Base-by-base conservation (phyloP, 257 asterid species). In the Lycium ferocissimum region DNA sequence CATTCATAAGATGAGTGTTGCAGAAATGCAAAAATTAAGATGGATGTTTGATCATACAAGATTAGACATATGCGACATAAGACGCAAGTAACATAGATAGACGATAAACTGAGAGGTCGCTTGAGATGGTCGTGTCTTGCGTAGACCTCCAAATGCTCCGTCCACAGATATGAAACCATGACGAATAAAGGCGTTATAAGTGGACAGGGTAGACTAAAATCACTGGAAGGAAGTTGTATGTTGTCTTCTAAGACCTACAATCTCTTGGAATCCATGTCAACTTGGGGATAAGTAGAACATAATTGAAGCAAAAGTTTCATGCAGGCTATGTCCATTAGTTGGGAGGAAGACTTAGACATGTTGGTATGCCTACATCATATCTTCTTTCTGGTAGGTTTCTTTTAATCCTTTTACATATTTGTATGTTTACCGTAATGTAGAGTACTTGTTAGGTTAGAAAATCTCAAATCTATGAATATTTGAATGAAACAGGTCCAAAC, bases 161-260 rank as follows among this genome's bases (percentile, higher is more conserved):
- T 75, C 81, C 1, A 8, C 40, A 49, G 61, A 49, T 20, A 61
- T 75, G 43, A 15, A 75, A 49, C 45, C 62, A 75, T 75, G 61
- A 49, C 1, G 20, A 75, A 20, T 57, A 14, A 75, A 49, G 43
- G 81, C 7, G 45, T 49, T 75, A 26, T 12, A 75, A 75, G 62
- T 26, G 58, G 81, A 7, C 62, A 22, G 5, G 81, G 43, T 49
- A 75, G 81, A 75, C 81, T 33, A 75, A 49, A 75, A 49, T 75
- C 22, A 35, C 62, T 75, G 62, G 62, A 49, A 49, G 61, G 45
- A 51, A 49, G 81, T 49, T 75, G 61, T 49, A 14, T 49, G 37
- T 22, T 75, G 61, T 75, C 43, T 75, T 49, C 49, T 47, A 49
- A 12, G 61, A 75, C 61, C 43, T 73, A 47, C 4, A 49, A 22